Evolutionary conservation across 2,329 filamentous ascomycete species (phyloP).

Genomic region (Monilinia fructicola): DNA sequence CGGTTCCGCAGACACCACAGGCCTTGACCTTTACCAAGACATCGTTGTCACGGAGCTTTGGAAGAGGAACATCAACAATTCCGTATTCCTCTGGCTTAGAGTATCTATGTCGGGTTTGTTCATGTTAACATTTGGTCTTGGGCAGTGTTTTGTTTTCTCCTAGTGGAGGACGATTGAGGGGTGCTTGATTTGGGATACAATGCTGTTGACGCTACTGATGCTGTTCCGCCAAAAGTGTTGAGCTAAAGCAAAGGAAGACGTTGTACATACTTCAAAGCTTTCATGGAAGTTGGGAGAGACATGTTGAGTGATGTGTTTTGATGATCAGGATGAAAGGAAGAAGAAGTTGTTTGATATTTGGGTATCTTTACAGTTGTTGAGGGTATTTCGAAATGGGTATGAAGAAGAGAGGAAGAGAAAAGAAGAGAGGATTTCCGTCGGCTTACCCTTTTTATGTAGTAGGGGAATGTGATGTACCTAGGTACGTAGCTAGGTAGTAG

Average conservation of each 20-base stretch:
- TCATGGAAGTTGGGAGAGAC: slow-evolving; percentile 49
- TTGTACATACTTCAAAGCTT: slow-evolving; percentile 57
- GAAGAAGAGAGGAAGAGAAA: background rate
- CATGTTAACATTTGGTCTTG: background rate
- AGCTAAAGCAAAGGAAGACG: slow-evolving; percentile 5
- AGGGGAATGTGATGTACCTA: background rate
- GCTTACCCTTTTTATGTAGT: slow-evolving; percentile 4
- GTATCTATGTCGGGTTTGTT: slow-evolving; percentile 45
- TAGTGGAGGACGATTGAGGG: slow-evolving; percentile 1
- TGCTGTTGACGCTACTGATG: background rate
- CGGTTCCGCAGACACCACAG: slow-evolving; percentile 56
- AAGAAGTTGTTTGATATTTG: background rate
- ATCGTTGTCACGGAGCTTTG: slow-evolving; percentile 41
- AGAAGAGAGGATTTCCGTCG: background rate
- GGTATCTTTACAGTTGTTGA: background rate
- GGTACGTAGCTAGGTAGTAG: too few species aligned
- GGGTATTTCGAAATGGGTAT: slow-evolving; percentile 4
- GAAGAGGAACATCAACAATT: slow-evolving; percentile 62
- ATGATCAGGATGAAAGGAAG: background rate
- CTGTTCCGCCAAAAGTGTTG: background rate
- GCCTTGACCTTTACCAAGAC: slow-evolving; percentile 63
- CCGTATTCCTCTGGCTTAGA: slow-evolving; percentile 61
- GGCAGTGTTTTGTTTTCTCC: background rate
- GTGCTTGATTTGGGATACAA: background rate
- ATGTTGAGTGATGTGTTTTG: slow-evolving; percentile 35